Evolutionary conservation across 345 rosid species (phyloP).

Genomic region (Anastatica hierochuntica): DNA sequence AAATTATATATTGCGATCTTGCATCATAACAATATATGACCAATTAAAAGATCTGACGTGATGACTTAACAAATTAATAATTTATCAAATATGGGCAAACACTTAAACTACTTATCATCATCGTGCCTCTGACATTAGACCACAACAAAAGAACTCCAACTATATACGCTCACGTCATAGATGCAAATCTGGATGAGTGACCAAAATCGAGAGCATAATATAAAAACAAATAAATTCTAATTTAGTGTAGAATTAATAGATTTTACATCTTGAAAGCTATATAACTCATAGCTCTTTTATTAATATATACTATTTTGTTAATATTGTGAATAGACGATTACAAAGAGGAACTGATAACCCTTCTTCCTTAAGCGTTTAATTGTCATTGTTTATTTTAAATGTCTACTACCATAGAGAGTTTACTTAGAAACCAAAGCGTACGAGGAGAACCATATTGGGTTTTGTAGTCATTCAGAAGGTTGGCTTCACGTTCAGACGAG

Average conservation of each 20-base stretch:
- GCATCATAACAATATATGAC: conserved; percentile 11
- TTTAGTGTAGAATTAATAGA: too few relatives aligned
- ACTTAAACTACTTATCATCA: conserved; percentile 11
- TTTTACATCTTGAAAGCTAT: not conserved
- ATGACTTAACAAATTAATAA: conserved; percentile 3
- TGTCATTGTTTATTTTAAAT: conserved; percentile 2
- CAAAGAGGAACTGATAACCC: not conserved
- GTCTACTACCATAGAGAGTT: not conserved
- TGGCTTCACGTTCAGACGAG: conserved; percentile 61
- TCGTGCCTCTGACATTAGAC: conserved; percentile 24
- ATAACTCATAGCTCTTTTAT: not conserved
- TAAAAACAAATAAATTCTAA: too few relatives aligned
- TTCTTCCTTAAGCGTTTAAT: not conserved
- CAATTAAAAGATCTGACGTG: conserved; percentile 17
- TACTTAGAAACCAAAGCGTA: conserved; percentile 1
- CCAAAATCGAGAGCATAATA: not conserved
- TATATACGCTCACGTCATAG: conserved; percentile 19
- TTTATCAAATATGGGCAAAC: conserved; percentile 3
- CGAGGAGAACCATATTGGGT: not conserved
- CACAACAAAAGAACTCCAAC: conserved; percentile 6
- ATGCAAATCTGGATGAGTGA: conserved; percentile 6
- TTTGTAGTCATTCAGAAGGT: conserved; percentile 37
- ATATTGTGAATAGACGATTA: conserved; percentile 2
- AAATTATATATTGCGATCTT: conserved; percentile 1
- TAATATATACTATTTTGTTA: not conserved